A percentile compares a stretch with the other conserved stretches of the same genome.
Conservation (phyloP, 768 basidiomycete species). For the Naematelia aurantialba region DNA sequence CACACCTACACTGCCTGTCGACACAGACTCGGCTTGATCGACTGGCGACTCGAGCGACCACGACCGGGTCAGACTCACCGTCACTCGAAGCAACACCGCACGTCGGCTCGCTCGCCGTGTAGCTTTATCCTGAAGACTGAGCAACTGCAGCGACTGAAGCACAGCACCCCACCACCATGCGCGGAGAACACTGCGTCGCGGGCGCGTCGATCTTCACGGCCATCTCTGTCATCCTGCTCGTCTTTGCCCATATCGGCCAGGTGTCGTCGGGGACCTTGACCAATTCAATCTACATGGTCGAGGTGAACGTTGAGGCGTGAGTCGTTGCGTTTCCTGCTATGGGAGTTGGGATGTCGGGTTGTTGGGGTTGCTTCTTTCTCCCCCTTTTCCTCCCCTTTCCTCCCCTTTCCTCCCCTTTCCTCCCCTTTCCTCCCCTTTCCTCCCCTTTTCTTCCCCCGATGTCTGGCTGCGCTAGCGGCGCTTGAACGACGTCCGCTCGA, state of each 20-base stretch:
- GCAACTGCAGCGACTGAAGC: no score
- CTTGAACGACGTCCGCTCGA: no score
- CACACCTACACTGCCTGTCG: no score
- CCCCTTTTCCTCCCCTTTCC: neutral
- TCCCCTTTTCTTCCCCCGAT: no score
- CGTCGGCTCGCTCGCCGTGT: no score
- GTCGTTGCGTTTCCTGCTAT: neutral
- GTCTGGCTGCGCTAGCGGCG: no score
- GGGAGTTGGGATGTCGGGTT: neutral
- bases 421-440: neutral
- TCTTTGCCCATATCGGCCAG: constrained; percentile 48
- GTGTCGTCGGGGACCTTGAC: constrained; percentile 33
- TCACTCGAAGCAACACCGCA: no score
- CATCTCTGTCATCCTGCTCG: constrained; percentile 43
- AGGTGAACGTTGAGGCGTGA: constrained; percentile 44
- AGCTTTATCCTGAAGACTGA: no score
- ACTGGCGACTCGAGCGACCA: no score
- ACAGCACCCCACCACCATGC: constrained; percentile 19
- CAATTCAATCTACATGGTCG: constrained; percentile 37
- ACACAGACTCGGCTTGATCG: no score
- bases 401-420: neutral
- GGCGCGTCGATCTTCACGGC: constrained; percentile 45
- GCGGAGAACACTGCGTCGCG: constrained; percentile 47
- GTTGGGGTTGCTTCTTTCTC: no score
- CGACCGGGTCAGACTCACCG: no score